Conservation (phyloP, 768 basidiomycete genomes). For the Hygrophoropsis aurantiaca region DNA sequence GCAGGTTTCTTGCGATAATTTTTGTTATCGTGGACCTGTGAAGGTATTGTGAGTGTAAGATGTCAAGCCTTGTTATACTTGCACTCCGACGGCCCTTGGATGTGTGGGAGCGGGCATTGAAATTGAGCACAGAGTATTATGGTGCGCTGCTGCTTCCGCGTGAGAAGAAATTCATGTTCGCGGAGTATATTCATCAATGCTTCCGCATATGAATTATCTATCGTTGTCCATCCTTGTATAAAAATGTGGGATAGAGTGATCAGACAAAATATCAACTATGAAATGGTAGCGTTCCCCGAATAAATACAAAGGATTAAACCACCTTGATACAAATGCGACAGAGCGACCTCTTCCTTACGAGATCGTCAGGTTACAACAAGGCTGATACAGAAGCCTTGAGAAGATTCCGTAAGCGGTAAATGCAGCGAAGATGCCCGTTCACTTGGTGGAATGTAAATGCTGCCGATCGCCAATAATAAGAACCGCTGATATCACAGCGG, state of each 20-base stretch:
- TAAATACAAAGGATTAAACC: too few relatives aligned
- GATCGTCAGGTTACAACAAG: background rate
- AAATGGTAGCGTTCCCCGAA: too few relatives aligned
- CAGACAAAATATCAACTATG: too few relatives aligned
- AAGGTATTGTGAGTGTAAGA: constrained; percentile 14
- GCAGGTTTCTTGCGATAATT: constrained; percentile 4
- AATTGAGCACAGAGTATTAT: constrained; percentile 40
- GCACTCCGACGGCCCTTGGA: constrained; percentile 28
- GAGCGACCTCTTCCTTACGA: too few relatives aligned
- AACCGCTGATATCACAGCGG: constrained; percentile 9
- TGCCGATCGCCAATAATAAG: background rate
- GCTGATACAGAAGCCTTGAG: constrained; percentile 3
- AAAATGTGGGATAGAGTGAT: too few relatives aligned
- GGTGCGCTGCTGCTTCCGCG: constrained; percentile 34
- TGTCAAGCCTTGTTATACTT: constrained; percentile 15
- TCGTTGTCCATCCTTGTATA: background rate
- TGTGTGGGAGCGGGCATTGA: constrained; percentile 42
- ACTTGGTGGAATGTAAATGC: constrained; percentile 1
- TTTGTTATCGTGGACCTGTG: constrained; percentile 7
- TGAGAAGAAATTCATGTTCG: constrained; percentile 30
- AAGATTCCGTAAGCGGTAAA: constrained; percentile 5
- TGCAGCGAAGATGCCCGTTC: too few relatives aligned
- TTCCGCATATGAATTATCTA: constrained; percentile 24
- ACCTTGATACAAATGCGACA: too few relatives aligned
- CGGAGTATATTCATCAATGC: constrained; percentile 32